Base-by-base conservation (phyloP, 192 early-diverging fungal species). In the Phycomyces nitens region DNA sequence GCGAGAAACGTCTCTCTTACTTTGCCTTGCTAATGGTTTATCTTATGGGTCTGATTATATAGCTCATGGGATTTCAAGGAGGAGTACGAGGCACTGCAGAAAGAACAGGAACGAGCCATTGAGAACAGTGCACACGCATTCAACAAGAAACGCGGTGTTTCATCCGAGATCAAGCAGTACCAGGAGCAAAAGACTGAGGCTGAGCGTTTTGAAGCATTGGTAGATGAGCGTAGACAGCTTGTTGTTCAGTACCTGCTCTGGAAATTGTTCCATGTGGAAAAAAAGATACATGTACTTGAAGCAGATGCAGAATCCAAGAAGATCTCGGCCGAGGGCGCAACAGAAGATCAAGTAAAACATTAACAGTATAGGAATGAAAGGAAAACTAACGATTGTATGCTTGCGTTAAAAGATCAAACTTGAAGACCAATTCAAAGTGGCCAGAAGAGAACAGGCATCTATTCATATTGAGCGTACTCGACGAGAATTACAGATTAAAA, bases 151-250 rank as follows among this genome's bases (percentile, higher is more conserved):
- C 86, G 92, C 47, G 91, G 87, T 2, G 88, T 99, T 15, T 89
- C 83, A 22, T 80, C 88, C 0, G 96, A 99, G 65, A 90, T 97
- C 65, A 96, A 95, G 74, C 89, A 94, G 60, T 93, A 93, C 69
- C 80, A 85, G 47, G 92, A 92, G 66, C 94, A 98, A 71, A 94
- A 94, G 64, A 88, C 89, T 22, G 94, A 99, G 61, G 91, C 92
- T 15, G 92, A 94, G 50, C 74, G 83, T 16, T 98, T 89, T 73
- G 87, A 92, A 57, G 74, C 76, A 12, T 58, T 90, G 62, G 65
- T 82, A 20, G 62, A 66, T 14, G 72, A 92, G 71, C 82, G 80
- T 63, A 74, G 78, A 15, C 82, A 86, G 51, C 68, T 90, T 62
- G 70, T 86, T 0, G 75, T 87, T 2, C 79, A 82, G 42, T 89